Evolutionary conservation across 2,329 filamentous ascomycete genomes (phyloP).

Genomic region (Phyllosticta ampelicida): DNA sequence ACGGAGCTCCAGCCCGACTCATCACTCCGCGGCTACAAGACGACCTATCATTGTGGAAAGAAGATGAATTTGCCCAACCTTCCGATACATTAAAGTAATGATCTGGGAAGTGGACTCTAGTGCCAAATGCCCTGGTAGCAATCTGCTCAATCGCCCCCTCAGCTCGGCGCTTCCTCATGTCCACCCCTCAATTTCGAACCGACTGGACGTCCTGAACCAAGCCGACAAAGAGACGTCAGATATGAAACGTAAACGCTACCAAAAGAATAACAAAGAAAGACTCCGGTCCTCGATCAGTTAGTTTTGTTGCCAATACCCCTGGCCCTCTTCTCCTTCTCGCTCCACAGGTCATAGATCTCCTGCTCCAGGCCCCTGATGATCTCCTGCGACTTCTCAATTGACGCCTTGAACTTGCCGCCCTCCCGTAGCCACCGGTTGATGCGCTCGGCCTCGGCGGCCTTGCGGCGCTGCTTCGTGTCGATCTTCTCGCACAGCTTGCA

Average conservation of each 20-base stretch:
- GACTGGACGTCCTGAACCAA: slow-evolving; percentile 23
- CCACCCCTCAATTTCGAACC: slow-evolving; percentile 20
- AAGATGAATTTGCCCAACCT: slow-evolving; percentile 25
- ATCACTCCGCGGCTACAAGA: slow-evolving; percentile 28
- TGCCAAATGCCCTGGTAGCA: neutral
- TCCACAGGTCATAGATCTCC: slow-evolving; percentile 56
- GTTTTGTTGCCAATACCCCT: slow-evolving; percentile 15
- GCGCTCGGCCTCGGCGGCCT: slow-evolving; percentile 62
- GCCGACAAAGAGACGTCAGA: slow-evolving; percentile 21
- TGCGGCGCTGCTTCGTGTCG: slow-evolving; percentile 69
- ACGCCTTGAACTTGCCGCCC: slow-evolving; percentile 48
- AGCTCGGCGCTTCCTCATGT: slow-evolving; percentile 19
- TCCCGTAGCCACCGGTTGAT: slow-evolving; percentile 68
- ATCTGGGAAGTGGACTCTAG: slow-evolving; percentile 16
- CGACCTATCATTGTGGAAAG: slow-evolving; percentile 19
- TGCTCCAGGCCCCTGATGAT: slow-evolving; percentile 60
- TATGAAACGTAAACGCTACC: slow-evolving; percentile 16
- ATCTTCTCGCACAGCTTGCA: slow-evolving; percentile 87
- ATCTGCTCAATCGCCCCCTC: slow-evolving; percentile 24
- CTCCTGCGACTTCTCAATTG: slow-evolving; percentile 56
- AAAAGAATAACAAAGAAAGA: slow-evolving; percentile 12
- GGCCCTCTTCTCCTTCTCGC: slow-evolving; percentile 40
- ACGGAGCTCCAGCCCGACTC: slow-evolving; percentile 25
- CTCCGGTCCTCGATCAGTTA: slow-evolving; percentile 13
- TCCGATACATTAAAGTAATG: slow-evolving; percentile 13